A percentile compares a stretch with the other conserved stretches of the same genome.
phyloP scores from a whole-genome alignment of 2,329 filamentous ascomycete genomes.

The Trichoderma citrinoviride region DNA sequence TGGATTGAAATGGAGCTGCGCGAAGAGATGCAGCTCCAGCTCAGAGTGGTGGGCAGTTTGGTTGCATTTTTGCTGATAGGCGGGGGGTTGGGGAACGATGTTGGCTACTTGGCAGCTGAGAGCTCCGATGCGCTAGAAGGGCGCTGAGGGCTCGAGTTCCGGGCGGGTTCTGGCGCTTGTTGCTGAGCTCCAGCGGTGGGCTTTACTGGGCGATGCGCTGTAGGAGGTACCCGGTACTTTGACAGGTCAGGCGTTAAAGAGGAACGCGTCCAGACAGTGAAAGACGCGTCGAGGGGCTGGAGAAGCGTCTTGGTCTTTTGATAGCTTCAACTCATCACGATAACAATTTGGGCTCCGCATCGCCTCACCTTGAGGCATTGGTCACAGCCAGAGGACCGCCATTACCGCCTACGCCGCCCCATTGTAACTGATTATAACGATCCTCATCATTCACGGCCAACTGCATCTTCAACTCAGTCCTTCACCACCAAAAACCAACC shows the following conservation, averaged over 20 bases:
- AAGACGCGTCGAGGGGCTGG: conserved; percentile 29
- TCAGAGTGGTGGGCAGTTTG: background rate
- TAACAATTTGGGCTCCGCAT: background rate
- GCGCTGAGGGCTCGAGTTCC: background rate
- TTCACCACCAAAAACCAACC: background rate
- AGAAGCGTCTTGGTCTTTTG: background rate
- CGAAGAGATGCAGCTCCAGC: background rate
- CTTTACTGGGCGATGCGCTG: conserved; percentile 12
- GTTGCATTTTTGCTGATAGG: background rate
- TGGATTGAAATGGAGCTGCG: background rate
- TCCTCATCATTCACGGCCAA: background rate
- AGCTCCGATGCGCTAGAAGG: background rate
- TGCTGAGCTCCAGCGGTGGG: conserved; percentile 12
- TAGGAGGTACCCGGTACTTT: background rate
- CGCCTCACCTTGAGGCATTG: background rate
- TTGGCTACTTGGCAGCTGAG: background rate
- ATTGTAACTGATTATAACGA: background rate
- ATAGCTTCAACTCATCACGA: background rate
- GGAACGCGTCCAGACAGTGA: conserved; percentile 5
- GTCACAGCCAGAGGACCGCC: no score
- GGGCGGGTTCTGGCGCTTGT: conserved; percentile 15
- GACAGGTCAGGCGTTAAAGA: background rate
- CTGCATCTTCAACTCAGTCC: background rate
- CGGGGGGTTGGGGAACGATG: background rate
- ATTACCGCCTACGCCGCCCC: no score